Percentiles rank a stretch among this genome's conserved stretches.
phyloP scores from a whole-genome alignment of 352 stramenopile species.

The Pythium phragmiticola region DNA sequence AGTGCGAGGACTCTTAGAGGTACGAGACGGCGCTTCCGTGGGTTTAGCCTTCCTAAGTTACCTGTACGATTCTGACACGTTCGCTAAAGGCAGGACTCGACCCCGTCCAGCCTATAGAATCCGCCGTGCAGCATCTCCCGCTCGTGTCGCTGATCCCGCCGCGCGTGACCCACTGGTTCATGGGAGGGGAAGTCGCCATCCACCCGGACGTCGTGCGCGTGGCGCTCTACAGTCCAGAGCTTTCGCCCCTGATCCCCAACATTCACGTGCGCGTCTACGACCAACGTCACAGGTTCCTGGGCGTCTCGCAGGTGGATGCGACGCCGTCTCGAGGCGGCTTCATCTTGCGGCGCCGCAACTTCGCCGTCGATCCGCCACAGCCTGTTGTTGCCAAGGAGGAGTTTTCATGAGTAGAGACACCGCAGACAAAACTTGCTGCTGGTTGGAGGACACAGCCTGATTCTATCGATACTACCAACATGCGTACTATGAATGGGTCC shows the following conservation, averaged over 20 bases:
- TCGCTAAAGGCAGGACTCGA: constrained; percentile 33
- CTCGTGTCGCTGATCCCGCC: constrained; percentile 37
- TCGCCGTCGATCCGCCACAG: constrained; percentile 22
- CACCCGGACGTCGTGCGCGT: constrained; percentile 30
- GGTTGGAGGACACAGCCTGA: not conserved
- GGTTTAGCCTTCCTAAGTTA: not conserved
- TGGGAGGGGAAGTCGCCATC: constrained; percentile 44
- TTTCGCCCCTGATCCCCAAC: constrained; percentile 28
- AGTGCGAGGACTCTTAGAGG: constrained; percentile 41
- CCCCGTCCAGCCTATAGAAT: constrained; percentile 59
- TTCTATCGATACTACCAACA: constrained; percentile 7
- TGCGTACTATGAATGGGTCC: not conserved
- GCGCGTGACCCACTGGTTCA: constrained; percentile 42
- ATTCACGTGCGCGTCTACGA: constrained; percentile 60
- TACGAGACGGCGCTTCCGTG: constrained; percentile 19
- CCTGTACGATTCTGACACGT: not conserved
- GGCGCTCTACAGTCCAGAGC: constrained; percentile 11
- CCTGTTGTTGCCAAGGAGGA: not conserved
- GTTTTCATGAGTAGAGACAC: not conserved
- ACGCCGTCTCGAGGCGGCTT: constrained; percentile 30
- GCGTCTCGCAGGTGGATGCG: constrained; percentile 55
- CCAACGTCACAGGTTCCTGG: constrained; percentile 37
- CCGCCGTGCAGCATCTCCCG: constrained; percentile 52
- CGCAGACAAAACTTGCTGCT: not conserved
- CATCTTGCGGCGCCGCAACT: constrained; percentile 66